These are phyloP conservation scores for Aspergillus ochraceoroseus DNA, from an alignment of 2,329 filamentous ascomycete species.

Conservation along the genomic window DNA sequence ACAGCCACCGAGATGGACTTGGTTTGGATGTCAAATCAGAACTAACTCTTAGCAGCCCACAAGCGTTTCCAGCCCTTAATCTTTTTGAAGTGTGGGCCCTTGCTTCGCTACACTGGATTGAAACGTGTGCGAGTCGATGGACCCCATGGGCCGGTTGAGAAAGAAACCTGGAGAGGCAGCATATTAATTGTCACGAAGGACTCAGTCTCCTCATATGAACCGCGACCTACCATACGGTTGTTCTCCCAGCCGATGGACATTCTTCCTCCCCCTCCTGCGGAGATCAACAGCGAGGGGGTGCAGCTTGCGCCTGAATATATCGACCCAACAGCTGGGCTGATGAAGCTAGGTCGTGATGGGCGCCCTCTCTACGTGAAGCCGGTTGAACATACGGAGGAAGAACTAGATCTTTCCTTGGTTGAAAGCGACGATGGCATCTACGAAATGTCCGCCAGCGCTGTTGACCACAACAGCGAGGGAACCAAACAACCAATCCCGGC, in stretches of 20 bases:
- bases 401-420: constrained; percentile 68
- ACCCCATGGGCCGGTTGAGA: constrained; percentile 46
- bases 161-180: constrained; percentile 85
- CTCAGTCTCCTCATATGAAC: constrained; percentile 73
- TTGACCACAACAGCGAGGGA: constrained; percentile 39
- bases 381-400: constrained; percentile 77
- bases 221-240: constrained; percentile 69
- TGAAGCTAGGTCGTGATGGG: constrained; percentile 78
- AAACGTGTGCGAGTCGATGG: constrained; percentile 46
- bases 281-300: constrained; percentile 57
- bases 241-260: constrained; percentile 84
- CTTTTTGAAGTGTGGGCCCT: constrained; percentile 82
- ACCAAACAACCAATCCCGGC: constrained; percentile 45
- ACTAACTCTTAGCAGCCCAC: too few species aligned
- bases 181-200: constrained; percentile 95
- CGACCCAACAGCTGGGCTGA: constrained; percentile 81
- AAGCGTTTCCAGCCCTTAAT: constrained; percentile 78
- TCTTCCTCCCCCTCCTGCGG: constrained; percentile 68
- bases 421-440: constrained; percentile 82
- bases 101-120: constrained; percentile 87
- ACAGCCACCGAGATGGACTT: too few species aligned
- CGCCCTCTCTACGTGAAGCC: constrained; percentile 83
- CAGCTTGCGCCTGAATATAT: constrained; percentile 70
- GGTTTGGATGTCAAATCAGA: too few species aligned
- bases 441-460: constrained; percentile 55